Evolutionary conservation across 331 rosid genomes (phyloP).

Genomic region (Acacia pycnantha): DNA sequence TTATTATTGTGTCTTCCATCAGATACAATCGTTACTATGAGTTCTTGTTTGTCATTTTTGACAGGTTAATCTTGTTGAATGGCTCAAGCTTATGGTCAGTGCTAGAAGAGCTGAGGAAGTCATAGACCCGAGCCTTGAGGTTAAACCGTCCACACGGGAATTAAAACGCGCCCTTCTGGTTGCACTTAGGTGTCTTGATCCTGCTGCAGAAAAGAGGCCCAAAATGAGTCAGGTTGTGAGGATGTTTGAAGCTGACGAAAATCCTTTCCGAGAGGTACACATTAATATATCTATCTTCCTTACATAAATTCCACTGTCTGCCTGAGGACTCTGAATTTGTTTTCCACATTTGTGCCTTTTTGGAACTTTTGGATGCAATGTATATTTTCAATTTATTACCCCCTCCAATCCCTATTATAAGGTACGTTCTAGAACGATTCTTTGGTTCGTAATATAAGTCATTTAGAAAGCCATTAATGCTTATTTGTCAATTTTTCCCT

Average conservation of each 20-base stretch:
- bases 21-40: not conserved
- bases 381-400: not conserved
- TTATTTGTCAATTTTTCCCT: no score
- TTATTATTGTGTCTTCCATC: conserved; percentile 7
- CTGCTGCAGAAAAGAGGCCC: conserved; percentile 71
- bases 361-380: not conserved
- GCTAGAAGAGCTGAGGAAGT: conserved; percentile 77
- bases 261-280: conserved; percentile 68
- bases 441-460: no score
- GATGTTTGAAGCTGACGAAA: conserved; percentile 80
- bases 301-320: not conserved
- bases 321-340: conserved; percentile 1
- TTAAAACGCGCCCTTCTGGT: conserved; percentile 73
- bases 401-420: no score
- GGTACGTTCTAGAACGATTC: no score
- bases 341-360: not conserved
- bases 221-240: conserved; percentile 81
- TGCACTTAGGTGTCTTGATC: conserved; percentile 74
- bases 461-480: no score
- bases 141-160: conserved; percentile 62
- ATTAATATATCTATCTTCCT: not conserved
- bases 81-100: conserved; percentile 97
- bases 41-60: conserved; percentile 9
- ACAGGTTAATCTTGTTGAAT: conserved; percentile 96
- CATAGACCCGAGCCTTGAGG: conserved; percentile 62